These are phyloP conservation scores for Solanum sitiens DNA, from an alignment of 257 asterid genomes.

Conservation along the genomic window DNA sequence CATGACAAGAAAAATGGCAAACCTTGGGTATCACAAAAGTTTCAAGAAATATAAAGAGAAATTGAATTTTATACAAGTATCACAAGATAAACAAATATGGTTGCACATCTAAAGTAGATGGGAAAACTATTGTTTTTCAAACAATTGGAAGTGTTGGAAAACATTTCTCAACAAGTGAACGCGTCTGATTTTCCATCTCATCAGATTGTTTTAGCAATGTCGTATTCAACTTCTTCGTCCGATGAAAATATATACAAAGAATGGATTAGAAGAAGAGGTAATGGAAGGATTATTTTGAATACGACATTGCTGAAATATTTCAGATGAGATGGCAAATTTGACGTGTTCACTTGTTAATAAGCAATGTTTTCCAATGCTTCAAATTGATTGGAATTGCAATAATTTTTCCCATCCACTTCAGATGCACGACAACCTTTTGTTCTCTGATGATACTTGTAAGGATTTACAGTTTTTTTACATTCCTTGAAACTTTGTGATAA, in stretches of 20 bases:
- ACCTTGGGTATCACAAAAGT: conserved; percentile 53
- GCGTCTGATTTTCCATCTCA: neutral
- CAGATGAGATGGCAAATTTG: conserved; percentile 2
- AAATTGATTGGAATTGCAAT: conserved; percentile 75
- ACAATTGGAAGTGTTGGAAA: conserved; percentile 67
- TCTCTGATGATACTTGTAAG: conserved; percentile 78
- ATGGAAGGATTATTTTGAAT: conserved; percentile 66
- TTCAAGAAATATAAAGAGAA: conserved; percentile 89
- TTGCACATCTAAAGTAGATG: conserved; percentile 66
- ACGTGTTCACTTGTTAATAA: neutral
- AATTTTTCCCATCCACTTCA: conserved; percentile 73
- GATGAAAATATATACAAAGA: too few relatives aligned
- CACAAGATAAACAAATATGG: conserved; percentile 79
- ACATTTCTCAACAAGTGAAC: conserved; percentile 1
- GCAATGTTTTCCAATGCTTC: conserved; percentile 53
- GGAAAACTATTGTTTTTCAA: conserved; percentile 79
- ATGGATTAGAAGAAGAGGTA: conserved; percentile 45
- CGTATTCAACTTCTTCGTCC: too few relatives aligned
- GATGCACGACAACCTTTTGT: conserved; percentile 74
- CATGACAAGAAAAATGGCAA: conserved; percentile 76
- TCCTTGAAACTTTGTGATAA: conserved; percentile 64
- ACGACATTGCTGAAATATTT: conserved; percentile 11
- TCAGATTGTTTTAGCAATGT: neutral
- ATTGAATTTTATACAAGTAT: conserved; percentile 80
- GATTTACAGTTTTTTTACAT: conserved; percentile 87